phyloP scores from a whole-genome alignment of 2,329 filamentous ascomycete genomes.

The Penicillium oxalicum region DNA sequence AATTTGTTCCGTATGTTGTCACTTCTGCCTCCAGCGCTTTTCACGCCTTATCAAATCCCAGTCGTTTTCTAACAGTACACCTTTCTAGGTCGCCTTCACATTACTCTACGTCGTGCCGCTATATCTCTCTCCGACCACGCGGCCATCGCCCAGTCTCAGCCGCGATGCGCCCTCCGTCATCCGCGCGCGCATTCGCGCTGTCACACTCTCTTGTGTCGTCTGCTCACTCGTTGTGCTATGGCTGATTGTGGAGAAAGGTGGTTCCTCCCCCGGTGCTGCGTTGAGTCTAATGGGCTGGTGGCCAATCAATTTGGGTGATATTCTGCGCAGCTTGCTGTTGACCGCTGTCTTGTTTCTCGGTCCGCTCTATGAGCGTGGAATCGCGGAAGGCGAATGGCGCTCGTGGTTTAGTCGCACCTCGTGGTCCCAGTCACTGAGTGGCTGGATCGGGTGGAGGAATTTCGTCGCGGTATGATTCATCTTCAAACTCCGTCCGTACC shows the following conservation, averaged over 20 bases:
- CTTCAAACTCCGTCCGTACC: background rate
- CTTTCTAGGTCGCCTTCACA: slow-evolving; percentile 66
- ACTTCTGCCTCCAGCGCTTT: background rate
- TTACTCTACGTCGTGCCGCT: slow-evolving; percentile 84
- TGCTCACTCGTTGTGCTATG: slow-evolving; percentile 63
- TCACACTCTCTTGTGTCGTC: slow-evolving; percentile 66
- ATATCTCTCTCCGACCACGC: slow-evolving; percentile 73
- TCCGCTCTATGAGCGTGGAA: slow-evolving; percentile 71
- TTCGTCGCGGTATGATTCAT: slow-evolving; percentile 64
- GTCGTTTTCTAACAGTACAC: no score
- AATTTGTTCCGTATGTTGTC: slow-evolving; percentile 33
- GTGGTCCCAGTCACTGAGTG: slow-evolving; percentile 56
- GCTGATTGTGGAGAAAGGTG: slow-evolving; percentile 54
- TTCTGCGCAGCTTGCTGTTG: slow-evolving; percentile 59
- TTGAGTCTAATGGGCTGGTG: slow-evolving; percentile 73
- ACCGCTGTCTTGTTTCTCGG: slow-evolving; percentile 75
- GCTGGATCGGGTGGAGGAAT: slow-evolving; percentile 82
- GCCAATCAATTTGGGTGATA: slow-evolving; percentile 64
- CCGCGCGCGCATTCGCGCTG: slow-evolving; percentile 73
- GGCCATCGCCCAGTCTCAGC: slow-evolving; percentile 70
- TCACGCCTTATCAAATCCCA: no score
- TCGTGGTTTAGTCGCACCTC: slow-evolving; percentile 55
- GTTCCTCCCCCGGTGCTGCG: slow-evolving; percentile 48
- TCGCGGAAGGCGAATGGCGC: slow-evolving; percentile 66
- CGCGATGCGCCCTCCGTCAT: slow-evolving; percentile 89